Percentiles rank a stretch among this genome's conserved stretches.
Conservation (phyloP, 306 rosid genomes). For the Acmispon strigosus region DNA sequence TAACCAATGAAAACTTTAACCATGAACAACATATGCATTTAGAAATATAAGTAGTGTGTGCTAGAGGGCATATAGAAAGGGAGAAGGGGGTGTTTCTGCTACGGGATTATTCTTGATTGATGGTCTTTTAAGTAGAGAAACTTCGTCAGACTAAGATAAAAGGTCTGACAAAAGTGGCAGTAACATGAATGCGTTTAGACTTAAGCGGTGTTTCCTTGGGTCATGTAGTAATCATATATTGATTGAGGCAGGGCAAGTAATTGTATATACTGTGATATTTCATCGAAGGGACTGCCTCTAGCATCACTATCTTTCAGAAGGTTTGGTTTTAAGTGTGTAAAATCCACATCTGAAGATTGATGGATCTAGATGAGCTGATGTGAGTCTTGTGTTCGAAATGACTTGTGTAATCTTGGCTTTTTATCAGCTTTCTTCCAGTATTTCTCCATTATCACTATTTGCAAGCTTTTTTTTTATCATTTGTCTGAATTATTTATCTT, state of each 20-base stretch:
- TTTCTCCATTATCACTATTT: neutral
- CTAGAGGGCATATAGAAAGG: no score
- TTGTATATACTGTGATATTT: neutral
- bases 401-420: neutral
- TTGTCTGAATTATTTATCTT: conserved; percentile 9
- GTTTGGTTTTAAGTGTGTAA: neutral
- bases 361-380: neutral
- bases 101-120: no score
- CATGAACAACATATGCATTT: no score
- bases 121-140: no score
- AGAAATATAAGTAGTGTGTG: no score
- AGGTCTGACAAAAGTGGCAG: no score
- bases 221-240: neutral
- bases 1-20: no score
- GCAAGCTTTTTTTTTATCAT: neutral
- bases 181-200: no score
- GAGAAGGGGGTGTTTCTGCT: no score
- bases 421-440: neutral
- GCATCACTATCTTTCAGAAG: neutral
- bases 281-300: neutral
- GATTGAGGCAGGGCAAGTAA: neutral
- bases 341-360: neutral
- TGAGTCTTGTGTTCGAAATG: neutral
- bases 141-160: no score
- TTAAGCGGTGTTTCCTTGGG: no score